Percentiles rank a stretch among this genome's conserved stretches.
Conservation (phyloP, 805 yeast species). For the Zygotorulaspora danielsina region DNA sequence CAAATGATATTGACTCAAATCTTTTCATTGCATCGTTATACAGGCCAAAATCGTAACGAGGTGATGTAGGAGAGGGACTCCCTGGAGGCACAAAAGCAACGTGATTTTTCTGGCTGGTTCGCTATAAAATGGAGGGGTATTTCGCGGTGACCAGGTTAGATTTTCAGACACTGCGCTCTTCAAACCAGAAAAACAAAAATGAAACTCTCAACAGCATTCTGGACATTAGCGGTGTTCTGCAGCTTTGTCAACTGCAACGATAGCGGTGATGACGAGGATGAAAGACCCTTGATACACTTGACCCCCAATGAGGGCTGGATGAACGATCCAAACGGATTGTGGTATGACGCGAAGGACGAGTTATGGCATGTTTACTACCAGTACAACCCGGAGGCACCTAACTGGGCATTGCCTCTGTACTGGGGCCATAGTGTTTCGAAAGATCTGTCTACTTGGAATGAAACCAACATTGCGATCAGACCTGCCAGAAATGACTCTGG, state of each 20-base stretch:
- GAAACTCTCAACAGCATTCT: slow-evolving; percentile 3
- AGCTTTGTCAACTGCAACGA: slow-evolving; percentile 1
- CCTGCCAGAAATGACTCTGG: slow-evolving; percentile 31
- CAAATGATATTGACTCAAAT: too few relatives aligned
- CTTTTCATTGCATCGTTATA: too few relatives aligned
- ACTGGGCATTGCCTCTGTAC: slow-evolving; percentile 36
- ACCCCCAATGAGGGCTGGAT: slow-evolving; percentile 39
- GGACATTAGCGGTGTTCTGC: slow-evolving; percentile 1
- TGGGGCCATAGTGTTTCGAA: slow-evolving; percentile 44
- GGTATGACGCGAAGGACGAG: slow-evolving; percentile 32
- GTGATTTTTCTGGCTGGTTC: too few relatives aligned
- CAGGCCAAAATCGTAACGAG: too few relatives aligned
- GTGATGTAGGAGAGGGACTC: too few relatives aligned
- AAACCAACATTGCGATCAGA: slow-evolving; percentile 34
- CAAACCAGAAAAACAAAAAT: too few relatives aligned
- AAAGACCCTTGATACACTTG: slow-evolving; percentile 30
- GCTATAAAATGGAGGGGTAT: too few relatives aligned
- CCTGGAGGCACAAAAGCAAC: too few relatives aligned
- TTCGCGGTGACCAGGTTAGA: too few relatives aligned
- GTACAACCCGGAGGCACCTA: slow-evolving; percentile 35
- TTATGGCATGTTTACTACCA: slow-evolving; percentile 40
- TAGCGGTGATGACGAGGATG: background rate
- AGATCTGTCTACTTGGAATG: slow-evolving; percentile 36
- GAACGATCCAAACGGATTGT: slow-evolving; percentile 45
- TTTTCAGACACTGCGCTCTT: too few relatives aligned